Evolutionary conservation across 306 rosid species (phyloP), one percentile per base, ranked within the genome.

Genomic region (Fragaria nilgerrensis): DNA sequence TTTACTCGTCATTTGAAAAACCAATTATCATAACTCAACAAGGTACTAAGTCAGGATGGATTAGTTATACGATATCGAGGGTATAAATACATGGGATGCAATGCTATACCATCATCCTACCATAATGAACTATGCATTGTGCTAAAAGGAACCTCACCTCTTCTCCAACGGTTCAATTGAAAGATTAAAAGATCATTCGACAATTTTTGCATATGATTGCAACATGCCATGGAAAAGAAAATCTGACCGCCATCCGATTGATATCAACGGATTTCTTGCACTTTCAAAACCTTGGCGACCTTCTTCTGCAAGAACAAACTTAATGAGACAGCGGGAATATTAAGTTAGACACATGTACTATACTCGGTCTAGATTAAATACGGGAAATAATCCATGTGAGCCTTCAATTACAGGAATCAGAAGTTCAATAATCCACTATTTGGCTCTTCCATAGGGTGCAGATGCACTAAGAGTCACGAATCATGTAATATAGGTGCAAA

Each of bases 211-310:
- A 15, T 52, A 53, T 53, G 47, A 11, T 70, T 29, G 61, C 61
- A 48, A 27, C 29, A 12, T 50, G 5, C 49, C 76, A 53, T 36
- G 49, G n/a, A 36, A 53, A 53, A 36, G 44, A 72, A 6, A 19
- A 32, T 22, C 65, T 20, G 76, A n/a, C 37, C 3, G 47, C 7
- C 75, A 50, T 49, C 61, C 39, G 32, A 29, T 11, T 34, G 64
- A 52, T 15, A 49, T 29, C 13, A 52, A 29, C 20, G 44, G 62
- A 8, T 62, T 2, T 3, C 2, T 27, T 62, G 53, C 70, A 20
- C 20, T 59, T 27, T 75, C 47, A 75, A 45, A 5, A 45, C 47
- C 68, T 19, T 47, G 78, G 78, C 32, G 78, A 75, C 59, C 78
- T 75, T 45, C 78, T 75, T 29, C 78, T 62, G 71, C 78, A 25